Base-by-base conservation (phyloP, 768 basidiomycete genomes). In the Filobasidium wieringae region DNA sequence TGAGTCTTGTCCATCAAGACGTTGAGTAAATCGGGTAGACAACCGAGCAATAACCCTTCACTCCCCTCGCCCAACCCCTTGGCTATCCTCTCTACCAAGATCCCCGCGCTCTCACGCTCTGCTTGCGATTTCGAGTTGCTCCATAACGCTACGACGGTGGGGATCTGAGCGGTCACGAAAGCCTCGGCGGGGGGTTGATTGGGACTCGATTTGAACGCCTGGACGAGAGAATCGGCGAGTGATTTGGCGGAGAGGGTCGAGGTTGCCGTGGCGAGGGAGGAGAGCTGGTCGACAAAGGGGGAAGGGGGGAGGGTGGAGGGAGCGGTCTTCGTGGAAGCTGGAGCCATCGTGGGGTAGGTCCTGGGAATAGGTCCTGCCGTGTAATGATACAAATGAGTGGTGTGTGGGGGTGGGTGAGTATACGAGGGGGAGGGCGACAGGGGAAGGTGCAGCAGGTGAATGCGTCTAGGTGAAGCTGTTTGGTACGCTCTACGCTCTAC, bases 1-100 rank as follows among this genome's bases (percentile, higher is more conserved):
- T 91, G 89, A 61, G 89, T 90, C 73, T 93, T 92, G 72, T 97
- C 93, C 74, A 86, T 84, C 36, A 91, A 79, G 53, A 91, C 87
- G 72, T 85, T 85, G 52, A 96, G 73, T 37, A 83, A 66, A 17
- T 66, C 61, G 4, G 87, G 80, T 53, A 96, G 81, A 40, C 84
- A 84, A 1, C 86, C 79, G 14, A 95, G 78, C 33, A 95, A 78
- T 52, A 87, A 74, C 17, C 89, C 88, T 36, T 82, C 87, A 55
- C 78, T 75, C 30, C 91, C 91, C 34, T 66, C 67, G 12, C 72
- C 72, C 24, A 75, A 62, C 24, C 70, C 67, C 56, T 68, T 64
- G 49, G 68, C 70, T n/a, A 75, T 57, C 24, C 74, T 59, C 51
- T 72, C 74, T 34, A 73, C 66, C 11, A 73, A 59, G 26, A 75